Percentiles rank a stretch among this genome's conserved stretches.
phyloP scores from a whole-genome alignment of 1,139 yeast genomes.

The Pichia sp. region DNA sequence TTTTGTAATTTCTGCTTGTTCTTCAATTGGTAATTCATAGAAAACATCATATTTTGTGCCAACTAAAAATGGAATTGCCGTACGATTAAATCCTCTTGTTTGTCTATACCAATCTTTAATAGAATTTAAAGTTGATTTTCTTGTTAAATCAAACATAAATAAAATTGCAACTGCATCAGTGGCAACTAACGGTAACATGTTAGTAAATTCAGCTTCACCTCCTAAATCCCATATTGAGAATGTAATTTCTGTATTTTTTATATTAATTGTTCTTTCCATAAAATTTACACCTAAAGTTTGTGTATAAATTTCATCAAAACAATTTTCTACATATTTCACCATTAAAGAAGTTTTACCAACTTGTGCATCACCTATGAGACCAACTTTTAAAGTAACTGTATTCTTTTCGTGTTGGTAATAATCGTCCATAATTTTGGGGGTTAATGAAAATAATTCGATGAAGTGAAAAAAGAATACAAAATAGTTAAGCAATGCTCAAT shows the following conservation, averaged over 20 bases:
- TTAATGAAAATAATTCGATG: too few relatives aligned
- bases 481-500: too few relatives aligned
- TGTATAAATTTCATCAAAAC: constrained; percentile 86
- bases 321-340: constrained; percentile 95
- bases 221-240: constrained; percentile 97
- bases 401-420: constrained; percentile 22
- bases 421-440: background rate
- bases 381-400: constrained; percentile 78
- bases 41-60: constrained; percentile 95
- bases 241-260: constrained; percentile 83
- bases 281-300: constrained; percentile 95
- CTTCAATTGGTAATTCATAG: constrained; percentile 70
- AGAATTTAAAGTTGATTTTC: constrained; percentile 79
- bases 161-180: constrained; percentile 91
- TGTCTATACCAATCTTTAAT: constrained; percentile 94
- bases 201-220: constrained; percentile 92
- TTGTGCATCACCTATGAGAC: constrained; percentile 93
- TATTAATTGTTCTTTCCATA: constrained; percentile 84
- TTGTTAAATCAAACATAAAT: constrained; percentile 86
- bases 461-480: too few relatives aligned
- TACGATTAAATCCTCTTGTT: constrained; percentile 83
- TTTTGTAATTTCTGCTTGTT: constrained; percentile 79
- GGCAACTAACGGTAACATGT: constrained; percentile 92
- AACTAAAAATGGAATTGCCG: constrained; percentile 86
- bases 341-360: constrained; percentile 96